Percentiles rank a stretch among this genome's conserved stretches.
Conservation (phyloP, 2,329 filamentous ascomycete species). For the Microsporum canis region DNA sequence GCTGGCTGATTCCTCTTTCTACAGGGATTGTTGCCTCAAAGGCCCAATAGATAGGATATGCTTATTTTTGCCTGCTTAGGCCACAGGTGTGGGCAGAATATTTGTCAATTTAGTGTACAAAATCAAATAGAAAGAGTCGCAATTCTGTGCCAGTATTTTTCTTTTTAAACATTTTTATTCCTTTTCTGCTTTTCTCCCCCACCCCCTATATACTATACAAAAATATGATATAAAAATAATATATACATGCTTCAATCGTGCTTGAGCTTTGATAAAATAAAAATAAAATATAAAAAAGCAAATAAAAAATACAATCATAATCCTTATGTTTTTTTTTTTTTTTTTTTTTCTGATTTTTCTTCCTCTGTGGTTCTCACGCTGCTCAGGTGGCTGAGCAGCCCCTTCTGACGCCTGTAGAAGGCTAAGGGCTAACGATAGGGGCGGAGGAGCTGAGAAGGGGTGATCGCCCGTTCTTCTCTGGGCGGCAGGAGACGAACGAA, state of each 20-base stretch:
- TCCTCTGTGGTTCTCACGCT: neutral
- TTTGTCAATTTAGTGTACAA: slow-evolving; percentile 12
- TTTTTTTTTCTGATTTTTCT: neutral
- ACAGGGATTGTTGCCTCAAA: slow-evolving; percentile 15
- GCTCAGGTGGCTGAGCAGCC: neutral
- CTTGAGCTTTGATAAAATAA: neutral
- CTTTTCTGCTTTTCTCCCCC: neutral
- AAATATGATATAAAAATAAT: neutral
- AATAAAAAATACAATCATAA: neutral
- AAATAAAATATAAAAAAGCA: neutral
- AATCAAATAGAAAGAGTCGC: slow-evolving; percentile 10
- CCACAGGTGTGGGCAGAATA: slow-evolving; percentile 6
- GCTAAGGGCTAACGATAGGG: neutral
- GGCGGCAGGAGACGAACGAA: slow-evolving; percentile 2
- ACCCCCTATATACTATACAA: neutral
- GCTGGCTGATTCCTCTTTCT: slow-evolving; percentile 11
- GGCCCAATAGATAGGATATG: slow-evolving; percentile 12
- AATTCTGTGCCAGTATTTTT: slow-evolving; percentile 2
- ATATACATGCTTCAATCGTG: neutral
- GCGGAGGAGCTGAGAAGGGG: neutral
- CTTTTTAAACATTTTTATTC: neutral
- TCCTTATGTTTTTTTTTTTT: neutral
- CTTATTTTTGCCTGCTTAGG: slow-evolving; percentile 3
- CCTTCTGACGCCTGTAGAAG: neutral
- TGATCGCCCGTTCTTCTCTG: neutral